A percentile compares a stretch with the other conserved stretches of the same genome.
phyloP scores from a whole-genome alignment of 805 yeast genomes.

The Myxozyma lipomycoides region DNA sequence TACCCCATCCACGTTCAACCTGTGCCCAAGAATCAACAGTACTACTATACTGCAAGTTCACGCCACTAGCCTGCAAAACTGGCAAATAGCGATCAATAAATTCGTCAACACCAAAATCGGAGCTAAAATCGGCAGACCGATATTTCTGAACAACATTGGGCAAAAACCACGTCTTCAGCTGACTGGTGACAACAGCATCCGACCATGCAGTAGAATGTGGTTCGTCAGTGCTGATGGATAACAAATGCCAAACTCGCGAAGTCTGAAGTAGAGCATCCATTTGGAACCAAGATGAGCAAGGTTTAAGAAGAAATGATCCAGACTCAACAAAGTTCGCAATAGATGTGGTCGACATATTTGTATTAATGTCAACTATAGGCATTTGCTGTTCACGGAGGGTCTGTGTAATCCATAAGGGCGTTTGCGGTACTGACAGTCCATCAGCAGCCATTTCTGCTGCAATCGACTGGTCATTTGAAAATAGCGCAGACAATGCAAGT shows the following conservation, averaged over 20 bases:
- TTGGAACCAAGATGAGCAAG: conserved; percentile 22
- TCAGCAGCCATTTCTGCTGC: conserved; percentile 38
- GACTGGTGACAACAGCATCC: conserved; percentile 37
- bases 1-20: conserved; percentile 35
- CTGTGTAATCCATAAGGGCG: conserved; percentile 30
- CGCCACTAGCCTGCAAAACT: conserved; percentile 32
- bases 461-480: conserved; percentile 36
- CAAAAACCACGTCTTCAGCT: conserved; percentile 38
- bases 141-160: conserved; percentile 41
- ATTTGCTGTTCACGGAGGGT: conserved; percentile 15
- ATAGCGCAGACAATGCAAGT: conserved; percentile 35
- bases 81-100: conserved; percentile 37
- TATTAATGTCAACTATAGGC: conserved; percentile 9
- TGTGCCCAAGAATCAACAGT: conserved; percentile 39
- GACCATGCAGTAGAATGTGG: conserved; percentile 36
- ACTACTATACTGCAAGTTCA: conserved; percentile 30
- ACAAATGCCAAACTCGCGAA: conserved; percentile 39
- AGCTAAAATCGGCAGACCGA: conserved; percentile 38
- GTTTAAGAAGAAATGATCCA: conserved; percentile 8
- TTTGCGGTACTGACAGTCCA: conserved; percentile 36
- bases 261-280: conserved; percentile 31
- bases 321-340: conserved; percentile 8
- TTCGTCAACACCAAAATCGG: conserved; percentile 41
- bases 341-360: background rate
- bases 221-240: conserved; percentile 25